Base-by-base conservation (phyloP, 2,329 filamentous ascomycete genomes). In the Mariannaea sp. region DNA sequence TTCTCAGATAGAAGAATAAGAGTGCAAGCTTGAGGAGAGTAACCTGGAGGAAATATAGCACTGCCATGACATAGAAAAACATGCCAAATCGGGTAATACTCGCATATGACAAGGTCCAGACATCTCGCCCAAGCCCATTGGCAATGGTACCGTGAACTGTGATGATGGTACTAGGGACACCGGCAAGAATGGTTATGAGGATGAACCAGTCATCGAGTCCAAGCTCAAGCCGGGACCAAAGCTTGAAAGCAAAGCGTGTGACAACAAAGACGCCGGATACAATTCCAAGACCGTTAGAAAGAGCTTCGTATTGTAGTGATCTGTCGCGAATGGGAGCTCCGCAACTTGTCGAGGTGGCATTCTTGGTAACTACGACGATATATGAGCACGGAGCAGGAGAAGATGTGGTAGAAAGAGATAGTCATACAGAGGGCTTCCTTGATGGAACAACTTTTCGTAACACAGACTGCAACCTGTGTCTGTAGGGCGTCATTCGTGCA, bases 1-100 rank as follows among this genome's bases (percentile, higher is more conserved):
- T 78, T 42, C 79, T 75, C 5, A 80, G 68, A 59, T 82, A 83
- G 65, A 84, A 82, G 60, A 79, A 72, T 2, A 84, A 68, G 16
- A 85, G 70, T 1, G 80, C 75, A 3, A 80, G 65, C 57, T 83
- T 81, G n/a, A 80, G 70, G 20, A 80, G 67, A 2, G 75, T 68
- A 12, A 80, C 64, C 13, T 77, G 68, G 3, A 67, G 46, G 59
- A 82, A 80, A 64, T 83, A 81, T n/a, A 80, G 45, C 5, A 69
- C 57, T 20, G 75, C 73, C 61, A 73, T 70, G 53, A 72, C 61
- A 58, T 76, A 81, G 20, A 80, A 74, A 59, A 66, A 55, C 57
- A 58, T 10, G 13, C 42, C 42, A 17, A 45, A 12, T 3, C 9
- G 1, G 7, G 30, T 24, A 2, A 58, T 46, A 12, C 36, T 45